Base-by-base conservation (phyloP, 2,329 filamentous ascomycete species). In the Phialocephala subalpina region DNA sequence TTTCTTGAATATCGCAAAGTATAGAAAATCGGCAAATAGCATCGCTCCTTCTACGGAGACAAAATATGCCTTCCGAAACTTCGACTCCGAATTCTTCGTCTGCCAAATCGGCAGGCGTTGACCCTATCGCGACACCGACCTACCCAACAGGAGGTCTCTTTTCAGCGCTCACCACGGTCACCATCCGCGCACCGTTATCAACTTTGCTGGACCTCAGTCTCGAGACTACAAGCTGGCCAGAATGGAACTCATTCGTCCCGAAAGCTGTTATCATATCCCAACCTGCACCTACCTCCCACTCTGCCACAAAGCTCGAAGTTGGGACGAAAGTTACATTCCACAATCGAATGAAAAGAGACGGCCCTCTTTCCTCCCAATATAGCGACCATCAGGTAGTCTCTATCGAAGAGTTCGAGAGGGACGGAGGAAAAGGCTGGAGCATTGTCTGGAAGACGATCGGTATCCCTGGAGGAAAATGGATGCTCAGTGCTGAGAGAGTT, bases 251-350 rank as follows among this genome's bases (percentile, higher is more conserved):
- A 7, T 89, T 89, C 73, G 88, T 88, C 74, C 87, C 86, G 56
- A 86, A 88, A 79, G 86, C 86, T 25, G 79, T 80, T 18, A 82
- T 89, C 38, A 81, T 82, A 1, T 88, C 88, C n/a, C 40, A 58
- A 20, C 20, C n/a, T 16, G 29, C 18, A 20, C 45, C 27, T 52
- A 16, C 47, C 47, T 27, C 47, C 22, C 9, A 22, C 3, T 29
- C 25, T 20, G 2, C 55, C 14, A 59, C 53, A 9, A 60, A 36
- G 22, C 47, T 62, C 18, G 20, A 55, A 59, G 55, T 56, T 11
- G 53, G 64, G 33, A 62, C 36, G 14, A 27, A 45, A 29, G 22
- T 36, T 8, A 56, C 33, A 18, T 62, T 66, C 59, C 64, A 63
- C 55, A 58, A 45, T 29, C 38, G 36, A 60, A 55, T 65, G 40